A percentile compares a stretch with the other conserved stretches of the same genome.
phyloP scores from a whole-genome alignment of 371 early-diverging fungal genomes.

The Mucor piriformis region DNA sequence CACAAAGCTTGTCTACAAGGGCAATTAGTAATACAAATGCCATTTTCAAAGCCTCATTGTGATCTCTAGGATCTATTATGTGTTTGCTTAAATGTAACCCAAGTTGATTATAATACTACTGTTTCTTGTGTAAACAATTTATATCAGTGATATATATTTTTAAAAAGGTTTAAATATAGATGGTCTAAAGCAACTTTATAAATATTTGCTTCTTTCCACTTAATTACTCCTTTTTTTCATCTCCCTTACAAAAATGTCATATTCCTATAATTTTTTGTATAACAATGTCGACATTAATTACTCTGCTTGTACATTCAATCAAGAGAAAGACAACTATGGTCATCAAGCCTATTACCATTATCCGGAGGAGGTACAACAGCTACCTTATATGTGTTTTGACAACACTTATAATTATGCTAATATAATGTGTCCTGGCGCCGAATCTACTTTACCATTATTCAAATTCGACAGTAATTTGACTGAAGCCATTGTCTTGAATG shows the following conservation, averaged over 20 bases:
- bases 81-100: not conserved
- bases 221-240: not conserved
- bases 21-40: conserved; percentile 10
- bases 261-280: not conserved
- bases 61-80: not conserved
- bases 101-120: not conserved
- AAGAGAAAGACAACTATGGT: no score
- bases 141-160: not conserved
- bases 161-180: not conserved
- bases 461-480: not conserved
- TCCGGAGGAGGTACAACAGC: no score
- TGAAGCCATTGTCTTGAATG: conserved; percentile 9
- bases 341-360: no score
- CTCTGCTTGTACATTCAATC: no score
- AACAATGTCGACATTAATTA: no score
- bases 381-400: no score
- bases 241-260: not conserved
- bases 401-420: no score
- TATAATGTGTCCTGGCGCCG: no score
- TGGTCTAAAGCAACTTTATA: not conserved
- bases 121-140: no score
- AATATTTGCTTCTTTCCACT: not conserved
- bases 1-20: not conserved
- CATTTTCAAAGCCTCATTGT: conserved; percentile 14
- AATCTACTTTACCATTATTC: not conserved